Base-by-base conservation (phyloP, 2,329 filamentous ascomycete species). In the Fusarium multiceps region DNA sequence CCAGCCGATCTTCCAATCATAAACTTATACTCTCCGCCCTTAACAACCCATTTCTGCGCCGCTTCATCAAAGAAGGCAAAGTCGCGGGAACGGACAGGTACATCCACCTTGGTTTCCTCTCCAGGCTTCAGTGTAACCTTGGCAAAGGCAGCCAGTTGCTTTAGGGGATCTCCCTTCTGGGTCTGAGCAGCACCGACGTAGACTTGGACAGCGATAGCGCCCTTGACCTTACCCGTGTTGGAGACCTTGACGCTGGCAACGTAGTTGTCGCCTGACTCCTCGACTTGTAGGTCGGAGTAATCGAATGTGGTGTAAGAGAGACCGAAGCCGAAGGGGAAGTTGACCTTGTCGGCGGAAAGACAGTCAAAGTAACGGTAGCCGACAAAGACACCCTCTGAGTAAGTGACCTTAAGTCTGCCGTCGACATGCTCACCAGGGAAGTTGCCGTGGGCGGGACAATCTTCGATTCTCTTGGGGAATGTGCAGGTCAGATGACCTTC, bases 291-390 rank as follows among this genome's bases (percentile, higher is more conserved):
- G 80, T 85, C 6, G 87, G 91, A 80, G 92, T 92, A 27, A 87
- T 89, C 23, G 90, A 81, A 41, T 86, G 70, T 67, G 7, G 74
- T 76, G 61, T 76, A 76, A 1, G 74, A 76, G 20, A 76, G 68
- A 61, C 74, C 90, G 73, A 90, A 87, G 10, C 90, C 90, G 71
- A 92, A 92, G 49, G 88, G 83, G 78, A 92, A 92, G 28, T 88
- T 84, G 0, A 89, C 83, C 18, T 84, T 82, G n/a, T 87, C 84
- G 40, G 84, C 80, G 3, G 83, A 81, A n/a, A 78, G 58, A 69
- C 87, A 89, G 73, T 92, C 89, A 72, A 90, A 92, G 79, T 88
- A 75, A 88, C 89, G 83, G 77, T 92, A 92, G 1, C 90, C 90
- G 40, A 92, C 83, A 74, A 90, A 92, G 46, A 92, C 84, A 49